Evolutionary conservation across 768 basidiomycete genomes (phyloP).

Genomic region (Mycena chlorophos): DNA sequence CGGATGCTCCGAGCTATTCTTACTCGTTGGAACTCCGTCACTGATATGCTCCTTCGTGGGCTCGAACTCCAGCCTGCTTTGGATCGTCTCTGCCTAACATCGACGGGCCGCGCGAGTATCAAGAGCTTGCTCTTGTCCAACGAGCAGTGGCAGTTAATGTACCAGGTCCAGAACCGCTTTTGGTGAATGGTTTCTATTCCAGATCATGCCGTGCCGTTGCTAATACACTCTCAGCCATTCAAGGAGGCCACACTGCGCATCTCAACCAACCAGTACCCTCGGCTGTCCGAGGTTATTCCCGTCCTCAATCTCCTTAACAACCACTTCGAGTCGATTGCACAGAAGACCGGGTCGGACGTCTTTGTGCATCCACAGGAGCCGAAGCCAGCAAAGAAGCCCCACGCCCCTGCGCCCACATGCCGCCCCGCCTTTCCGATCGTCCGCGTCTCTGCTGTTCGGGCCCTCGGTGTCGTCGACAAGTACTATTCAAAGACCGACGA

Average conservation of each 20-base stretch:
- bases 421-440: background rate
- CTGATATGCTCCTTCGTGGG: conserved; percentile 20
- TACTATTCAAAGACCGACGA: conserved; percentile 19
- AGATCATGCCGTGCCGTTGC: background rate
- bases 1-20: conserved; percentile 24
- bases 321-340: too few species aligned
- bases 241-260: too few species aligned
- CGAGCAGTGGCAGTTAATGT: background rate
- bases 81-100: conserved; percentile 4
- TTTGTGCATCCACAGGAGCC: background rate
- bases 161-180: too few species aligned
- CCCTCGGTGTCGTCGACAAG: conserved; percentile 10
- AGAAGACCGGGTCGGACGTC: too few species aligned
- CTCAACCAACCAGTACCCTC: too few species aligned
- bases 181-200: too few species aligned
- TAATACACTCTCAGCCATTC: too few species aligned
- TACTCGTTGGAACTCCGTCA: conserved; percentile 29
- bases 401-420: background rate
- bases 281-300: too few species aligned
- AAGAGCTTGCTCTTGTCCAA: background rate
- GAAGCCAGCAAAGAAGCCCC: background rate
- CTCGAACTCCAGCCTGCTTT: conserved; percentile 22
- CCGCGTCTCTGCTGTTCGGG: background rate
- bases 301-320: too few species aligned
- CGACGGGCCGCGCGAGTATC: background rate